phyloP scores from a whole-genome alignment of 2,329 filamentous ascomycete genomes.

The Escovopsis sp. region DNA sequence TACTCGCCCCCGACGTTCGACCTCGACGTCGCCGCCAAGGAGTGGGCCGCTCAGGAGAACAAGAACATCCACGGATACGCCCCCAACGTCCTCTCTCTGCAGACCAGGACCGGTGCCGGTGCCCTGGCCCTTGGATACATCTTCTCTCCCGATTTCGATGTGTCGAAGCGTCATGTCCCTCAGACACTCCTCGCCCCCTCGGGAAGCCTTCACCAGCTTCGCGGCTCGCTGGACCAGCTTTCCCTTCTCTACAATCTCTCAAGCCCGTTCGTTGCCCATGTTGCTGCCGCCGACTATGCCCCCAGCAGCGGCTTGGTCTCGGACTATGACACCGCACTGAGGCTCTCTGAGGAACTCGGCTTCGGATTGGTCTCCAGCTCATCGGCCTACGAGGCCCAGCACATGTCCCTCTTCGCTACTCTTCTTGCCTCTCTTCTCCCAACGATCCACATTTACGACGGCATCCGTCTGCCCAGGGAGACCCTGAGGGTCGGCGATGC shows the following conservation, averaged over 20 bases:
- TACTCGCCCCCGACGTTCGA: slow-evolving; percentile 93
- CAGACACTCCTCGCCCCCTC: slow-evolving; percentile 84
- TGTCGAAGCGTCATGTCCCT: slow-evolving; percentile 79
- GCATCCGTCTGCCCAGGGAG: slow-evolving; percentile 68
- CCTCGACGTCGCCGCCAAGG: slow-evolving; percentile 66
- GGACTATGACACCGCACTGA: slow-evolving; percentile 72
- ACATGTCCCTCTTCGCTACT: slow-evolving; percentile 84
- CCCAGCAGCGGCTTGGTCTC: slow-evolving; percentile 57
- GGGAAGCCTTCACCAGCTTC: slow-evolving; percentile 64
- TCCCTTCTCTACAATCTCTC: slow-evolving; percentile 82
- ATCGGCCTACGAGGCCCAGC: slow-evolving; percentile 83
- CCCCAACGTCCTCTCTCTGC: slow-evolving; percentile 63
- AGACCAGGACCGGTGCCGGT: slow-evolving; percentile 80
- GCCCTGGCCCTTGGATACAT: slow-evolving; percentile 90
- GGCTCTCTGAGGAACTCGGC: slow-evolving; percentile 77
- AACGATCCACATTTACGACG: slow-evolving; percentile 81
- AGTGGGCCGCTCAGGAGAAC: slow-evolving; percentile 57
- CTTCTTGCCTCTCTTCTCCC: slow-evolving; percentile 64
- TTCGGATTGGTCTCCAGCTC: slow-evolving; percentile 73
- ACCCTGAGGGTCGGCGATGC: slow-evolving; percentile 70
- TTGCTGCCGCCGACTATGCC: slow-evolving; percentile 81
- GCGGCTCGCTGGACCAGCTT: slow-evolving; percentile 77
- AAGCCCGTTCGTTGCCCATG: slow-evolving; percentile 82
- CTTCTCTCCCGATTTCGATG: slow-evolving; percentile 92
- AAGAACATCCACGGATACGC: slow-evolving; percentile 70